Base-by-base conservation (phyloP, 768 basidiomycete genomes). In the Lyophyllum decastes region DNA sequence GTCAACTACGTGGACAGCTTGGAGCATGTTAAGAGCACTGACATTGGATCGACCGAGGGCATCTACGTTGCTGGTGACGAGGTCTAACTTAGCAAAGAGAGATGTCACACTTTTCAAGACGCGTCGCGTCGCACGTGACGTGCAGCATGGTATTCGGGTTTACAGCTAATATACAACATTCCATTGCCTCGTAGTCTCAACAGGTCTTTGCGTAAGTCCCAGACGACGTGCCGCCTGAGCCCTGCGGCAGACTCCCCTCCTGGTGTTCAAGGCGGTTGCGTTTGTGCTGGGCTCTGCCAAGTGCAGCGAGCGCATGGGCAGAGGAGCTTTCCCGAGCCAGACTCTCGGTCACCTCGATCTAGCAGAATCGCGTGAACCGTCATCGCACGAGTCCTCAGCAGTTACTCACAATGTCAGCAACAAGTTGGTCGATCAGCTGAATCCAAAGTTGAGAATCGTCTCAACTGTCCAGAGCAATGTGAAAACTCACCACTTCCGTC, bases 151-250 rank as follows among this genome's bases (percentile, higher is more conserved):
- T 38, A 9, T 17, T 16, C 35, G 40, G n/a, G 16, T n/a, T 10
- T 19, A 41, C 40, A 41, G 40, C 40, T 41, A 41, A 4, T 19
- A 10, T 41, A n/a, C 40, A 41, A 41, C 16, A 27, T 26, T 53
- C 16, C 52, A 27, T 34, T 49, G 34, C 26, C 5, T 27, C 14
- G 14, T 25, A 19, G 35, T 2, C 52, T 77, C 74, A 91, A 69
- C 89, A 92, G 17, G 82, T 72, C 65, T 85, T 88, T 48, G 88
- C 79, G 66, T 82, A 91, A 3, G 90, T 90, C 12, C 89, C 88
- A 47, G 78, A 83, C 38, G 76, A 66, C 55, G 71, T 61, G 30
- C 76, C 77, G 8, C 77, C 82, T 2, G 81, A 78, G 0, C 78
- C 82, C 46, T 74, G 60, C 25, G 83, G 78, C 54, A 89, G 62